Evolutionary conservation across 2,329 filamentous ascomycete genomes (phyloP), one percentile per base, ranked within the genome.

Genomic region (Thermoascus crustaceus): DNA sequence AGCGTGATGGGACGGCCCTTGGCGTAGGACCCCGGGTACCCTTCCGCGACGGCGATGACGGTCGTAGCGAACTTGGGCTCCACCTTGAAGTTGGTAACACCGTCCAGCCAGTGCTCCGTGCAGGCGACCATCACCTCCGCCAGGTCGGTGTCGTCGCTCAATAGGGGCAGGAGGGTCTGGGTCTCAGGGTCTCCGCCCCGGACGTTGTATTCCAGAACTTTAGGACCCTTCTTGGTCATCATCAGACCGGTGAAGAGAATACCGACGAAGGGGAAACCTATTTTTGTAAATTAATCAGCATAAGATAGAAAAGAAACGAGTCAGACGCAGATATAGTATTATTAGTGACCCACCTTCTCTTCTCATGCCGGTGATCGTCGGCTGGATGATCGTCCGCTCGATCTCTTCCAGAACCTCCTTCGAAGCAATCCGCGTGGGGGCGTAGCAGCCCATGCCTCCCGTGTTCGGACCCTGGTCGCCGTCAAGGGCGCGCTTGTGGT

Each of bases 371-470:
- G 85, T 76, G 41, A 96, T 77, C 2, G 88, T 95, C 5, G 89
- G 88, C 58, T 87, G 78, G n/a, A 96, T 74, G 36, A 95, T 82
- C 21, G 82, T 83, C 37, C 72, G 71, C 55, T 95, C 82, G 42
- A 98, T 78, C 41, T 79, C 72, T 11, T 80, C 80, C 11, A 91
- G 73, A n/a, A 94, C 70, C 42, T 81, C 76, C 34, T 78, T 75
- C 0, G 81, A 82, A 19, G 82, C 80, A 50, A 88, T 80, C 44
- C 77, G 82, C 1, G 88, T 93, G n/a, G 85, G 85, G 10, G 88
- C 87, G 61, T 96, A 96, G 57, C 87, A 94, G 34, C 91, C 91
- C 91, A 96, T 96, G 25, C 91, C 91, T 40, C 89, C 91, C 2
- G 91, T 96, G 66, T 96, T 96, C 23, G 87, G 85, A 1, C 91